Evolutionary conservation across 176 grass and related monocot genomes (phyloP).

Genomic region (Avena insularis): DNA sequence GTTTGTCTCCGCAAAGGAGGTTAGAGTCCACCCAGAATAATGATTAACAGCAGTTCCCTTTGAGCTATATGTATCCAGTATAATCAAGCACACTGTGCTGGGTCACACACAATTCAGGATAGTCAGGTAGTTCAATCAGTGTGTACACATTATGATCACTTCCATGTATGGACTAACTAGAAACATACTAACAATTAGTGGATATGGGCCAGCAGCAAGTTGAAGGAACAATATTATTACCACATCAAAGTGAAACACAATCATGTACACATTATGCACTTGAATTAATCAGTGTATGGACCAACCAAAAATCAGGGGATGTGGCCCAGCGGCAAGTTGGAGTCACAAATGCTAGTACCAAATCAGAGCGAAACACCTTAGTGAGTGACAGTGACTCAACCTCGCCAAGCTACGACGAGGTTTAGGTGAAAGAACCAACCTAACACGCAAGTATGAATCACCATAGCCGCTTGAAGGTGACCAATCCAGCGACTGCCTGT

Average conservation of each 20-base stretch:
- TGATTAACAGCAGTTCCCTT: not conserved
- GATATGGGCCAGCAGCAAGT: not conserved
- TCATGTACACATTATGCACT: not conserved
- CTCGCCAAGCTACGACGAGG: not conserved
- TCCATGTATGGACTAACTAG: not conserved
- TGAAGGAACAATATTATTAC: not conserved
- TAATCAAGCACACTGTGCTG: not conserved
- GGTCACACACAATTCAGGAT: not conserved
- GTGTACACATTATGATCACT: not conserved
- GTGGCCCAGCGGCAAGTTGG: not conserved
- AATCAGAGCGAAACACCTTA: not conserved
- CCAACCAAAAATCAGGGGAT: conserved; percentile 4
- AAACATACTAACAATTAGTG: not conserved
- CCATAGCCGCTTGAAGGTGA: not conserved
- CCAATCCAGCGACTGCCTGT: not conserved
- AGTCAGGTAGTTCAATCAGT: not conserved
- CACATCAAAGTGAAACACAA: not conserved
- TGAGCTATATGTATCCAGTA: not conserved
- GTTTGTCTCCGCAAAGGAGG: not conserved
- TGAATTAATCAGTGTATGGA: not conserved
- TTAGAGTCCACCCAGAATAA: not conserved
- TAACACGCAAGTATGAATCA: conserved; percentile 1
- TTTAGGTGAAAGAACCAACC: not conserved
- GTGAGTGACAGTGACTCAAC: not conserved
- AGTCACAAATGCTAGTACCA: not conserved